Evolutionary conservation across 2,329 filamentous ascomycete species (phyloP), one percentile per base, ranked within the genome.

Genomic region (Lasiodiplodia sp.): DNA sequence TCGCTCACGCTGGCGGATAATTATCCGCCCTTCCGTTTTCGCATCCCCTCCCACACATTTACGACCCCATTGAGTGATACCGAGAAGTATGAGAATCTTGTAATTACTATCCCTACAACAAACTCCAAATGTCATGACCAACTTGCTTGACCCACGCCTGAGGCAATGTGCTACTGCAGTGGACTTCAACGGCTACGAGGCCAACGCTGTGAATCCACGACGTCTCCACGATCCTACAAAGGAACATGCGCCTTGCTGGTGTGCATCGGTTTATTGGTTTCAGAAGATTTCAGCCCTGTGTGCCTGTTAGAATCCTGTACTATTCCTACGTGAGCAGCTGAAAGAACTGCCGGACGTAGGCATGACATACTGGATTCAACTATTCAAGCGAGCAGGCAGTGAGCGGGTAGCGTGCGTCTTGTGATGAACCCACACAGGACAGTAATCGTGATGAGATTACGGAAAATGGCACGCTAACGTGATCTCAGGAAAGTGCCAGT

Each of bases 101-200:
- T 64, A 64, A 64, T 64, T 64, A 64, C 60, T 63, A 63, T 37
- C 47, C 51, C 25, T 47, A 64, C 53, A 64, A n/a, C 44, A 6
- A 11, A 64, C 12, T 25, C 8, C n/a, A 21, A 64, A 52, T 64
- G 47, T 18, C 47, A 64, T 64, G 60, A 64, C 12, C 47, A n/a
- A 7, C 47, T 52, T 64, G 28, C 44, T 18, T 52, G n/a, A 47
- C n/a, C n/a, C 16, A 21, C 14, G 44, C 18, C 7, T 21, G 44
- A 47, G 21, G 18, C 7, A 21, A 21, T 47, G 6, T 47, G 3
- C 40, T 10, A 47, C n/a, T 18, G 44, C 44, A 47, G n/a, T 21
- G 7, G 44, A 47, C 44, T 8, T 10, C 44, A 47, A n/a, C 8
- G 21, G 44, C 18, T 21, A 21, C 4, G 40, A n/a, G 16, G 40